A percentile compares a stretch with the other conserved stretches of the same genome.
Evolutionary conservation across 2,329 filamentous ascomycete species (phyloP).

Genomic region (Huntiella omanensis): DNA sequence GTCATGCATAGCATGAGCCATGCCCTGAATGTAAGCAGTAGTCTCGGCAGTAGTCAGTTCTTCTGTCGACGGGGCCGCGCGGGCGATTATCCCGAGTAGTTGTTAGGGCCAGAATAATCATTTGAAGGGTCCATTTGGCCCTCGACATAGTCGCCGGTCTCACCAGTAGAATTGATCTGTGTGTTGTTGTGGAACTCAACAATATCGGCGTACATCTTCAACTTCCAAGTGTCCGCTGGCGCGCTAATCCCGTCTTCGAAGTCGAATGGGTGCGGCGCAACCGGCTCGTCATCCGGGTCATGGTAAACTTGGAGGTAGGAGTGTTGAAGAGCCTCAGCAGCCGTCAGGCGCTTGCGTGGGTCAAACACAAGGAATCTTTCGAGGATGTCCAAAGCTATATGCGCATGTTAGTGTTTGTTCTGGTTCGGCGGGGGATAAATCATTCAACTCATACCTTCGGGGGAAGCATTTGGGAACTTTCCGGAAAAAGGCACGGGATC

Average conservation of each 20-base stretch:
- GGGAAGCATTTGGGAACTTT: slow-evolving; percentile 93
- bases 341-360: slow-evolving; percentile 86
- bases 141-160: slow-evolving; percentile 2
- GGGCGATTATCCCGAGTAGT: slow-evolving; percentile 8
- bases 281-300: slow-evolving; percentile 89
- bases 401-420: neutral
- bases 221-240: slow-evolving; percentile 99
- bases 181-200: slow-evolving; percentile 89
- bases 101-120: slow-evolving; percentile 10
- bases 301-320: slow-evolving; percentile 94
- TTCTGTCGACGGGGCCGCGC: neutral
- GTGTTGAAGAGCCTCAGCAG: slow-evolving; percentile 68
- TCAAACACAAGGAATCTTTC: slow-evolving; percentile 98
- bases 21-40: neutral
- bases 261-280: slow-evolving; percentile 93
- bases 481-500: slow-evolving; percentile 69
- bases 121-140: slow-evolving; percentile 3
- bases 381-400: slow-evolving; percentile 68
- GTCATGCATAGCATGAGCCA: neutral
- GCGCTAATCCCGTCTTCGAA: slow-evolving; percentile 98
- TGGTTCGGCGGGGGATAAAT: too few species aligned
- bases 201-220: slow-evolving; percentile 87
- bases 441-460: slow-evolving; percentile 39
- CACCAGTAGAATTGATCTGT: slow-evolving; percentile 5
- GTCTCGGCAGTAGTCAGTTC: neutral